These are phyloP conservation scores for Inga leiocalycina DNA, from an alignment of 306 rosid species.

Conservation along the genomic window DNA sequence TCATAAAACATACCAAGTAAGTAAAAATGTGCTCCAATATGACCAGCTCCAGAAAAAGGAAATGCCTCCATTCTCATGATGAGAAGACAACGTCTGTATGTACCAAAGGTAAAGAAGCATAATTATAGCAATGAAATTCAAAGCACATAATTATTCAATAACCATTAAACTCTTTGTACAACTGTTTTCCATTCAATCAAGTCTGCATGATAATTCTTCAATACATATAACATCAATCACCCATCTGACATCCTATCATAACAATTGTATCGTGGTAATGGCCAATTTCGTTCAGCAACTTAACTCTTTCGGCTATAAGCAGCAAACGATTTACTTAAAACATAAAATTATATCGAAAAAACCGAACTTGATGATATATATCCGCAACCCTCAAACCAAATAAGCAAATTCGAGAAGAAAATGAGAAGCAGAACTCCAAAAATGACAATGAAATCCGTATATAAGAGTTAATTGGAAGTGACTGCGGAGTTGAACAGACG, in stretches of 20 bases:
- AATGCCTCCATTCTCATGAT: constrained; percentile 68
- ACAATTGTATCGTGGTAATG: not conserved
- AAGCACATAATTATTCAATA: constrained; percentile 27
- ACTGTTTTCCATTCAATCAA: not conserved
- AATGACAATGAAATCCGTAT: not conserved
- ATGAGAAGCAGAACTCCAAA: not conserved
- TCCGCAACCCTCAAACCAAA: not conserved
- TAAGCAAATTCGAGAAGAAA: not conserved
- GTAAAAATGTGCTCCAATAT: constrained; percentile 92
- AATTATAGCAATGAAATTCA: constrained; percentile 6
- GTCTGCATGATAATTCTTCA: not conserved
- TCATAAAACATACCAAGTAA: constrained; percentile 67
- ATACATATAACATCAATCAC: not conserved
- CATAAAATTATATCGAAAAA: not conserved
- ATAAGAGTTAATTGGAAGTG: not conserved
- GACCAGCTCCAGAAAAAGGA: constrained; percentile 99
- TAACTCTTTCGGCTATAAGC: not conserved
- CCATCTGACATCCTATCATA: not conserved
- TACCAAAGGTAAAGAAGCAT: constrained; percentile 31
- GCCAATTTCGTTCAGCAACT: not conserved
- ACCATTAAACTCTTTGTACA: not conserved
- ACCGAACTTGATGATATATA: not conserved
- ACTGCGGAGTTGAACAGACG: not conserved
- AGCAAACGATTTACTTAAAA: not conserved
- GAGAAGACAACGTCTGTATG: constrained; percentile 65